Evolutionary conservation across 106 monocot species (phyloP).

Genomic region (Dendrobium nobile): DNA sequence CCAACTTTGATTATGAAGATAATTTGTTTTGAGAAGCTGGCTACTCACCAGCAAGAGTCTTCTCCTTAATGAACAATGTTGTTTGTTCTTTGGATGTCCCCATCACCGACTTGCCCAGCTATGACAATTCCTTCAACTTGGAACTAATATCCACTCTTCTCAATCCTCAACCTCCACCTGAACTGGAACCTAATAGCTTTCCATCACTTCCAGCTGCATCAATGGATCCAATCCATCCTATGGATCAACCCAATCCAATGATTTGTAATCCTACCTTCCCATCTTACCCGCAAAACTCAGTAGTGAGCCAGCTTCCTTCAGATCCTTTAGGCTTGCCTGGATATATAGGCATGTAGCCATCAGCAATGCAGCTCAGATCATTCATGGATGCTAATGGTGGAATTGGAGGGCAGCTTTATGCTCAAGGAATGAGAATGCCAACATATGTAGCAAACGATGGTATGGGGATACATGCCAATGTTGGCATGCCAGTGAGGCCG

Average conservation of each 20-base stretch:
- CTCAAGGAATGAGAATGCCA: conserved; percentile 1
- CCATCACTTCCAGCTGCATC: not conserved
- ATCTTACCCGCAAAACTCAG: not conserved
- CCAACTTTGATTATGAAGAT: conserved; percentile 49
- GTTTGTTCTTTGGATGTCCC: not conserved
- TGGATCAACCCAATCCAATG: not conserved
- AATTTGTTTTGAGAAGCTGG: conserved; percentile 9
- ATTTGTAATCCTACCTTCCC: not conserved
- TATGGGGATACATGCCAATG: not conserved
- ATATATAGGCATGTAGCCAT: not conserved
- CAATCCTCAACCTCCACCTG: conserved; percentile 11
- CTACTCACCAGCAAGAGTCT: conserved; percentile 12
- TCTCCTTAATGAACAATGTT: conserved; percentile 1
- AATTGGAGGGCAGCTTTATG: conserved; percentile 3
- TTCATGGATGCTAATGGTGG: conserved; percentile 15
- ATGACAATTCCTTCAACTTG: conserved; percentile 31
- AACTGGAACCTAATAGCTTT: not conserved
- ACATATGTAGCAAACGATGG: not conserved
- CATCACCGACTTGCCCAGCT: conserved; percentile 16
- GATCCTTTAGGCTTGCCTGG: not conserved
- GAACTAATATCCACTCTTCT: conserved; percentile 34
- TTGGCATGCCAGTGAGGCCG: not conserved
- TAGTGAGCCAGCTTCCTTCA: conserved; percentile 3
- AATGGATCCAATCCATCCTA: not conserved
- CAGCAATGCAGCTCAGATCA: conserved; percentile 9